phyloP scores from a whole-genome alignment of 352 stramenopile genomes.

The Blastocystis sp. region DNA sequence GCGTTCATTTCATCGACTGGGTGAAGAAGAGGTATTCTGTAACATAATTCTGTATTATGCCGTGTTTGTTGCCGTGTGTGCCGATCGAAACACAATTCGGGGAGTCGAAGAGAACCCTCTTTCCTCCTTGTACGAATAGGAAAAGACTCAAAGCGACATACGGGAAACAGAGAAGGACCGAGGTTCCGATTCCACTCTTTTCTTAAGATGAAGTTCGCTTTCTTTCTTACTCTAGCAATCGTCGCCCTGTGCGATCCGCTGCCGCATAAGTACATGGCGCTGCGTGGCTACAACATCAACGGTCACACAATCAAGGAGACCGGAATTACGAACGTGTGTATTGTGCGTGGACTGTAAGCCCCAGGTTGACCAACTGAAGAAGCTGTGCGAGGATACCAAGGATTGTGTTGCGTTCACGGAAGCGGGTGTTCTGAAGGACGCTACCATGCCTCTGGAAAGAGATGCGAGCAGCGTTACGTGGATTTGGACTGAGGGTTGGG shows the following conservation, averaged over 20 bases:
- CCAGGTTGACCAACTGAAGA: slow-evolving; percentile 69
- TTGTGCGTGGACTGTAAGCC: neutral
- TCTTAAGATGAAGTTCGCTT: neutral
- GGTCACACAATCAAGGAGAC: slow-evolving; percentile 60
- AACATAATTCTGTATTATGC: neutral
- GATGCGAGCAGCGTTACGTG: neutral
- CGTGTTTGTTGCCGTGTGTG: slow-evolving; percentile 38
- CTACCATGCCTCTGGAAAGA: slow-evolving; percentile 51
- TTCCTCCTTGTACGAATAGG: neutral
- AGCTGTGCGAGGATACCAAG: slow-evolving; percentile 62
- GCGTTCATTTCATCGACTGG: slow-evolving; percentile 5
- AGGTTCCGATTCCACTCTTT: neutral
- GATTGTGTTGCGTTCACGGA: slow-evolving; percentile 72
- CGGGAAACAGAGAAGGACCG: neutral
- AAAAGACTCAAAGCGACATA: too few species aligned
- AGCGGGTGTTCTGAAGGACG: slow-evolving; percentile 40
- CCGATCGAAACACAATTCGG: neutral
- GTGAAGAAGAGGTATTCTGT: slow-evolving; percentile 5
- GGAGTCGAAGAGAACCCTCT: neutral
- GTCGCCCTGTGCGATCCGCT: slow-evolving; percentile 24
- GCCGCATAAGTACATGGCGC: slow-evolving; percentile 64
- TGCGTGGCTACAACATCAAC: slow-evolving; percentile 53
- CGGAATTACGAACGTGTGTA: slow-evolving; percentile 9
- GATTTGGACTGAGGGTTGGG: slow-evolving; percentile 51
- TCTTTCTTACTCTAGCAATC: neutral